Evolutionary conservation across 805 yeast genomes (phyloP), one percentile per base, ranked within the genome.

Genomic region (Candida orba): DNA sequence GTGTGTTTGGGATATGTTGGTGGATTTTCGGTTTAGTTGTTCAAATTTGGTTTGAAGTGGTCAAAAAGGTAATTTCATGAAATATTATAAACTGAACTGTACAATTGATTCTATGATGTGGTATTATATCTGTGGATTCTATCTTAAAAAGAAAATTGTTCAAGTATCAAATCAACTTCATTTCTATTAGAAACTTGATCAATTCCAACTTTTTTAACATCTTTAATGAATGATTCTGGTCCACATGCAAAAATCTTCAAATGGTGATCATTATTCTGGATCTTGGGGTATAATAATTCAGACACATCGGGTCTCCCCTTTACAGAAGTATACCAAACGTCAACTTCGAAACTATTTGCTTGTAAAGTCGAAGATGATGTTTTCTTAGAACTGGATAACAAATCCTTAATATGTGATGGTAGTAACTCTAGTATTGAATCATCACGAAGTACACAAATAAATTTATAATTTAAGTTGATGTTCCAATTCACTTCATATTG

Each of bases 161-260:
- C 60, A 6, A 54, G 31, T 6, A 54, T 40, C 37, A 53, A 38
- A 30, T 54, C 54, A 10, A 54, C 43, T n/a, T 43, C 46, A 32
- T 27, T 6, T 10, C 32, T 17, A 6, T 32, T 4, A 12, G 34
- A 15, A 1, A 32, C n/a, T 17, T 36, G 29, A 14, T 40, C 39
- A 4, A 42, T 43, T 6, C 54, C 52, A 32, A 57, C 52, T 14
- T 40, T 24, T 20, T 54, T 67, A 57, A 49, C 43, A 7, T 37
- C 41, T 2, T 32, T n/a, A 48, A 57, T 51, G 38, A 57, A 35
- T 2, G 24, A 22, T 22, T 37, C 39, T 3, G 62, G 60, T 7
- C 62, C 62, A 49, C 62, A 57, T 7, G 52, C 57, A n/a, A 55
- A 48, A 4, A 57, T 37, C 25, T 52, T 48, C 2, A 54, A 22